Conservation (phyloP, 768 basidiomycete genomes). For the Mycena capillaripes region DNA sequence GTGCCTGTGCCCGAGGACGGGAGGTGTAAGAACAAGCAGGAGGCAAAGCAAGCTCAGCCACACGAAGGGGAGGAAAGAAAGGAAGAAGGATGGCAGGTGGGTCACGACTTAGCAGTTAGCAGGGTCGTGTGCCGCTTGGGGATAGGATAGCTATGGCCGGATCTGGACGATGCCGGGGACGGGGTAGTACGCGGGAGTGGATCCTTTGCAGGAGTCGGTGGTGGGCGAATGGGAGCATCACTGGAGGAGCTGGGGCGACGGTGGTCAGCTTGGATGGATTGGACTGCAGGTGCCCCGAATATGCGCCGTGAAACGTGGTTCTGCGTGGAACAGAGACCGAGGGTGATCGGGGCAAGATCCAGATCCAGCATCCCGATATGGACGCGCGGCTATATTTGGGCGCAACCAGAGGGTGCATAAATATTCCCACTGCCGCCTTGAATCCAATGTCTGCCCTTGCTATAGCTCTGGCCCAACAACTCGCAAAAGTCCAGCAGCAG, state of each 20-base stretch:
- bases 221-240: not conserved
- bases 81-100: not conserved
- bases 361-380: conserved; percentile 6
- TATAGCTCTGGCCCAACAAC: not conserved
- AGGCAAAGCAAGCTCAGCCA: not conserved
- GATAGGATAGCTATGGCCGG: not conserved
- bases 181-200: no score
- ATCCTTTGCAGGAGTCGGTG: no score
- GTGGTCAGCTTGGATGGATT: not conserved
- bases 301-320: conserved; percentile 15
- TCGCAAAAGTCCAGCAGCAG: not conserved
- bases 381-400: not conserved
- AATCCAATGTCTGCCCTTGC: conserved; percentile 25
- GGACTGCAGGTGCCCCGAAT: not conserved
- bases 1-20: not conserved
- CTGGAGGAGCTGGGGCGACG: not conserved
- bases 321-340: not conserved
- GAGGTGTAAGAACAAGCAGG: no score
- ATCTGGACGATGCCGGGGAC: no score
- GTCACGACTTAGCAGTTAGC: not conserved
- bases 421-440: not conserved
- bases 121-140: conserved; percentile 8
- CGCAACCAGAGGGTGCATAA: not conserved
- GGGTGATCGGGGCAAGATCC: not conserved
- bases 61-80: not conserved